Percentiles rank a stretch among this genome's conserved stretches.
These are phyloP conservation scores for Lactarius sp. DNA, from an alignment of 768 basidiomycete species.

Conservation along the genomic window DNA sequence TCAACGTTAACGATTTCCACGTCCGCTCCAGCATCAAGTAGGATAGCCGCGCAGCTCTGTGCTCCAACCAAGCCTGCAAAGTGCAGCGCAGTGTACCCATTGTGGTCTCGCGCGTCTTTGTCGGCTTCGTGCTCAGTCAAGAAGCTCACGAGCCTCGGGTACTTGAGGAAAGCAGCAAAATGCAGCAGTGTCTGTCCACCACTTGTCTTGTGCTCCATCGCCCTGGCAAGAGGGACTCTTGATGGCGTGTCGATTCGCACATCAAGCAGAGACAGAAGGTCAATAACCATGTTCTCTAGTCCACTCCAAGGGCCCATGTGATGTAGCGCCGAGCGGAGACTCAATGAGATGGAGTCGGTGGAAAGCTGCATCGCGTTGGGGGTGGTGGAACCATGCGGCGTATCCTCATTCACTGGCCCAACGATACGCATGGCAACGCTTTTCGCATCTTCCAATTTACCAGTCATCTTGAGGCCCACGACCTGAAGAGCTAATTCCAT, in stretches of 20 bases:
- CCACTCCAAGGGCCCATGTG: slow-evolving; percentile 51
- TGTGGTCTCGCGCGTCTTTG: slow-evolving; percentile 78
- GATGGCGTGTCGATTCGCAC: slow-evolving; percentile 44
- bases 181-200: slow-evolving; percentile 88
- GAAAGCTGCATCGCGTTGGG: slow-evolving; percentile 42
- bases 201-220: slow-evolving; percentile 65
- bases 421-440: slow-evolving; percentile 93
- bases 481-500: slow-evolving; percentile 96
- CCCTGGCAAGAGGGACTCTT: slow-evolving; percentile 42
- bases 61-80: slow-evolving; percentile 71
- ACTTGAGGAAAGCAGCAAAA: slow-evolving; percentile 75
- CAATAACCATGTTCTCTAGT: slow-evolving; percentile 69
- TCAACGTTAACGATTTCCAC: slow-evolving; percentile 65
- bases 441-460: slow-evolving; percentile 88
- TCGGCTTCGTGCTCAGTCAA: slow-evolving; percentile 70
- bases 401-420: slow-evolving; percentile 58
- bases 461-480: slow-evolving; percentile 95
- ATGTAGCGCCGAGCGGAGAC: slow-evolving; percentile 55
- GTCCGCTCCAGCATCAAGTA: slow-evolving; percentile 81
- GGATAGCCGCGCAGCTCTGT: slow-evolving; percentile 53
- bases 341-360: slow-evolving; percentile 41
- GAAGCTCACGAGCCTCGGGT: slow-evolving; percentile 62
- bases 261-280: slow-evolving; percentile 78
- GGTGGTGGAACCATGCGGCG: slow-evolving; percentile 29
- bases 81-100: slow-evolving; percentile 87